Base-by-base conservation (phyloP, 805 yeast species). In the Candida germanica region DNA sequence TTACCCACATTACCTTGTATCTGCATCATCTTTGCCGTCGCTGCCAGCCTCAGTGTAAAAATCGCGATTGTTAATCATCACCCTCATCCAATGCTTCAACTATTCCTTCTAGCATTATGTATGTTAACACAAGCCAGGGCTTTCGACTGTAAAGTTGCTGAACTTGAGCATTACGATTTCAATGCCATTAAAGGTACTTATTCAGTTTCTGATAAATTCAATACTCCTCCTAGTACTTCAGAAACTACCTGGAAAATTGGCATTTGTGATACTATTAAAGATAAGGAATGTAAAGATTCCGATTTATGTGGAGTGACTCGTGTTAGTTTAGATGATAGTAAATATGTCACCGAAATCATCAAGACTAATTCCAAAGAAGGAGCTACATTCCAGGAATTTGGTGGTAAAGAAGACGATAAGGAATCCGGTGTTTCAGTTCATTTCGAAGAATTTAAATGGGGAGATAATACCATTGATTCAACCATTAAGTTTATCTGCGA, bases 221-320 rank as follows among this genome's bases (percentile, higher is more conserved):
- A 71, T 29, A 86, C 96, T 8, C 98, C 98, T 12, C 98, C 98
- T 1, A 75, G 91, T 9, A 61, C 58, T 21, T 76, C 84, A 1
- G 71, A 64, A 33, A 58, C 69, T 22, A 69, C 75, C 3, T 86
- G 96, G 89, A 77, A 71, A 50, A 44, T 89, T 24, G 83, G 87
- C 33, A 66, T 87, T 6, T 87, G 95, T 61, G 79, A 76, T 30
- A 62, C 74, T 0, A 55, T 71, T n/a, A 54, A 59, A 21, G 52
- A 48, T 18, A 63, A 69, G 7, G 69, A 68, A 19, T 89, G 97
- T 59, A 62, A 64, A 31, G 79, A 82, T 43, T 77, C 89, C 1
- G 85, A 84, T 45, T 56, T 89, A 6, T 91, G 98, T 58, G 96
- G 95, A 2, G 51, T 83, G 12, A 79, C 83, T 16, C 50, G 64